These are phyloP conservation scores for Peronospora destructor DNA, from an alignment of 352 stramenopile genomes.

Conservation along the genomic window DNA sequence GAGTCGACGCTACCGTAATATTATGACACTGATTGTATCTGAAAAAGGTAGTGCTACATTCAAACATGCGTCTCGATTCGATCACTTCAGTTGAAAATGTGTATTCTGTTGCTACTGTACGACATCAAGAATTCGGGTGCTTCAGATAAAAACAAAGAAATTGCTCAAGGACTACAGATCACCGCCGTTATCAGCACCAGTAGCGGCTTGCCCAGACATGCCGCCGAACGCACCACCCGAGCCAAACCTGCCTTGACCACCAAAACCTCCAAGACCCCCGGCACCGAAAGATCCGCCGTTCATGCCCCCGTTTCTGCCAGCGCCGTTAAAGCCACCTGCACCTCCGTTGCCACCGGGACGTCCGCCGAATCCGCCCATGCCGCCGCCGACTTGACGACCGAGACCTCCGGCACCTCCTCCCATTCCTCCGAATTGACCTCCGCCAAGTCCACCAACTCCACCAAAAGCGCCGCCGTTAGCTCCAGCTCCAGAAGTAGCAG, in stretches of 20 bases:
- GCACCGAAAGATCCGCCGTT: background rate
- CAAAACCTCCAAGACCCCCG: slow-evolving; percentile 5
- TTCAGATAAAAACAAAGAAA: too few relatives aligned
- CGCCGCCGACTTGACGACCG: background rate
- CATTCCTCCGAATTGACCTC: slow-evolving; percentile 4
- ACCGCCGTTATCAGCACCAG: background rate
- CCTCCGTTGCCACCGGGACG: slow-evolving; percentile 2
- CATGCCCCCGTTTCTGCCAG: background rate
- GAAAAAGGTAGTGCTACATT: too few relatives aligned
- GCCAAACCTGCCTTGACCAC: slow-evolving; percentile 6
- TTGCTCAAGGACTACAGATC: slow-evolving; percentile 8
- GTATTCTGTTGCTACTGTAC: too few relatives aligned
- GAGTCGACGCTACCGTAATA: too few relatives aligned
- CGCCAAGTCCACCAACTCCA: background rate
- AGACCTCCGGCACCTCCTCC: background rate
- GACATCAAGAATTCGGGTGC: too few relatives aligned
- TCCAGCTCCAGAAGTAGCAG: slow-evolving; percentile 3
- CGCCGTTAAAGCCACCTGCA: background rate
- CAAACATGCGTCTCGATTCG: too few relatives aligned
- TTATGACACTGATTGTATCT: too few relatives aligned
- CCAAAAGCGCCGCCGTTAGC: background rate
- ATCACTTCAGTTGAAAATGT: too few relatives aligned
- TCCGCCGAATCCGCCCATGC: slow-evolving; percentile 2
- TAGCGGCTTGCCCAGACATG: slow-evolving; percentile 1
- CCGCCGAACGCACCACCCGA: slow-evolving; percentile 4